Percentiles rank a stretch among this genome's conserved stretches.
These are phyloP conservation scores for Leptomonas seymouri DNA, from an alignment of 208 protist genomes.

Conservation along the genomic window DNA sequence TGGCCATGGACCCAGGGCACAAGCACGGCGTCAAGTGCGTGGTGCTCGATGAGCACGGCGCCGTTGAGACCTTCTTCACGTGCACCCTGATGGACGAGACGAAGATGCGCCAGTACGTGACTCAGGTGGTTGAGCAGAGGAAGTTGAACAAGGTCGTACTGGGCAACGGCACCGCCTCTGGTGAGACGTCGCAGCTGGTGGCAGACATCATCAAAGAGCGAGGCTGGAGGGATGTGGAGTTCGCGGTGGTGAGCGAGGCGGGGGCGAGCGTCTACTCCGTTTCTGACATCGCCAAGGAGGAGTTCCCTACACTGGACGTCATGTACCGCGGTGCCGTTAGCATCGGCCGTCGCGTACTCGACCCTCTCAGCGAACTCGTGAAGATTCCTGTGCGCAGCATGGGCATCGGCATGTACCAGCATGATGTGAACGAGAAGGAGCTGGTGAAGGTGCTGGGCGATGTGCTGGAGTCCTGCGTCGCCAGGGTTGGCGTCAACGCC, in stretches of 20 bases:
- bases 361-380: slow-evolving; percentile 89
- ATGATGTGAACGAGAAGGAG: slow-evolving; percentile 81
- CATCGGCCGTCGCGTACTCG: slow-evolving; percentile 88
- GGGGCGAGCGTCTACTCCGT: slow-evolving; percentile 89
- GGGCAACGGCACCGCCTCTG: slow-evolving; percentile 85
- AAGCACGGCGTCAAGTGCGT: slow-evolving; percentile 87
- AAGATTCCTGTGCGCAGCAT: slow-evolving; percentile 89
- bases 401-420: slow-evolving; percentile 93
- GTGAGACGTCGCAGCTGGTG: slow-evolving; percentile 54
- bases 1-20: slow-evolving; percentile 88
- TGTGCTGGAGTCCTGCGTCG: slow-evolving; percentile 80
- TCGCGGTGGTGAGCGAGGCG: slow-evolving; percentile 84
- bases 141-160: slow-evolving; percentile 84
- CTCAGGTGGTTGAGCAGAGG: slow-evolving; percentile 45
- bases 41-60: slow-evolving; percentile 70
- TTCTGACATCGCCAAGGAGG: slow-evolving; percentile 69
- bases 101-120: slow-evolving; percentile 67
- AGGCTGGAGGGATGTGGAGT: slow-evolving; percentile 58
- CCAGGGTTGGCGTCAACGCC: slow-evolving; percentile 81
- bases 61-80: slow-evolving; percentile 68
- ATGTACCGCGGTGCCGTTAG: slow-evolving; percentile 86
- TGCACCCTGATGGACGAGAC: slow-evolving; percentile 66
- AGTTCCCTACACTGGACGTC: slow-evolving; percentile 73
- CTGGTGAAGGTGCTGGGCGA: slow-evolving; percentile 55
- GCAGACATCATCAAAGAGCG: slow-evolving; percentile 54